Evolutionary conservation across 768 basidiomycete genomes (phyloP), one percentile per base, ranked within the genome.

Genomic region (Cystobasidium ongulense): DNA sequence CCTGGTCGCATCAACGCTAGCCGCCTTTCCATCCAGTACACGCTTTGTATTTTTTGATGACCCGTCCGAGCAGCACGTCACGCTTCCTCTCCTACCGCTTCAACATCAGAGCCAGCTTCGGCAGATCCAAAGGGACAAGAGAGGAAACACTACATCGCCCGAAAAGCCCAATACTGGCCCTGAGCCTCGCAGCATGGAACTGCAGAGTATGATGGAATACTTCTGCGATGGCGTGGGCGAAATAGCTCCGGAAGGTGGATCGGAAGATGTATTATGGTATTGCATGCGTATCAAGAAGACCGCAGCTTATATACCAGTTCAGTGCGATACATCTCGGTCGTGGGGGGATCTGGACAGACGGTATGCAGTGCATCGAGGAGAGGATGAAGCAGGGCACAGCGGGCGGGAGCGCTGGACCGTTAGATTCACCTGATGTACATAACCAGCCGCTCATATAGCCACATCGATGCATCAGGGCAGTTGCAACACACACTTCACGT

Each of bases 21-120:
- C 68, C 8, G 68, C 68, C 11, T 71, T 71, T 41, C 68, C 68
- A 36, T 33, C 68, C 4, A 25, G 15, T 50, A 59, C 53, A 50
- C 43, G 31, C 8, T 54, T 71, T n/a, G 68, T 71, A 10, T 46
- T 71, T 36, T 54, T 71, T 52, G 68, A 71, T 43, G 35, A 71
- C 25, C 68, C 68, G 8, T 27, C 68, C 1, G 52, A 54, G 11
- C 23, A 33, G 31, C 31, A 71, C 36, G 21, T 7, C 13, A 10
- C 54, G 11, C 68, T 59, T 17, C 68, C 68, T 36, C 33, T 71
- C 1, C 25, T 71, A 21, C 68, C 68, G 7, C 43, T 50, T 31
- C 65, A 67, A 27, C 65, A 46, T 31, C 65, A 43, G 21, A 39
- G 43, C 33, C 36, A 64, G 33, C 63, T 39, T 29, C 11, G 8